Conservation (phyloP, 768 basidiomycete genomes). For the Lentinula sp. region DNA sequence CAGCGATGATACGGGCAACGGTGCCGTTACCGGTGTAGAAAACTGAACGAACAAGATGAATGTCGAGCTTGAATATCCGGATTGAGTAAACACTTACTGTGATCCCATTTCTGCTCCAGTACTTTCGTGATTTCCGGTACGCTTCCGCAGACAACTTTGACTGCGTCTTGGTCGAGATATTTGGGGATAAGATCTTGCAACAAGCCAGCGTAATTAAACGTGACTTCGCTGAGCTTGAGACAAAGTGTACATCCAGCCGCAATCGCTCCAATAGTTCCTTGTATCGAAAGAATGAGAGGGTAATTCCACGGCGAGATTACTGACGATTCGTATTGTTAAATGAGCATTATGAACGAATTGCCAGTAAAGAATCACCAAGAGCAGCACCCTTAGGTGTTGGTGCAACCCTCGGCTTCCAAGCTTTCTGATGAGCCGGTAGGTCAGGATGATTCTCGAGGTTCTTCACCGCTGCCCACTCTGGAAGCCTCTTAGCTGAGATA, state of each 20-base stretch:
- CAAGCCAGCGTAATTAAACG: constrained; percentile 41
- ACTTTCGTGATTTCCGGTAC: constrained; percentile 51
- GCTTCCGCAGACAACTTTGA: constrained; percentile 52
- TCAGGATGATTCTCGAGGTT: constrained; percentile 9
- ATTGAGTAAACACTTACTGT: constrained; percentile 13
- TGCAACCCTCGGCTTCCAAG: constrained; percentile 16
- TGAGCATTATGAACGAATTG: background rate
- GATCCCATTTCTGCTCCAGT: constrained; percentile 36
- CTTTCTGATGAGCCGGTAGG: constrained; percentile 8
- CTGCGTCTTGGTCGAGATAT: constrained; percentile 46
- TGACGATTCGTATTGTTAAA: constrained; percentile 21
- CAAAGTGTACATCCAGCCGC: constrained; percentile 66
- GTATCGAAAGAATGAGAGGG: constrained; percentile 47
- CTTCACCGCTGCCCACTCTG: constrained; percentile 16
- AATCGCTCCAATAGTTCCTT: constrained; percentile 65
- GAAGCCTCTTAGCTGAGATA: constrained; percentile 14
- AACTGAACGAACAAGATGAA: constrained; percentile 11
- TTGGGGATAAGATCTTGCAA: constrained; percentile 50
- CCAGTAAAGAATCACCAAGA: constrained; percentile 11
- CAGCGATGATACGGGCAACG: constrained; percentile 41
- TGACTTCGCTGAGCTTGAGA: constrained; percentile 62
- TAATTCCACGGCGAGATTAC: constrained; percentile 52
- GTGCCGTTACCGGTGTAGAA: constrained; percentile 42
- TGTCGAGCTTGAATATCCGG: no score
- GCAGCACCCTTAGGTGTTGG: constrained; percentile 18